A percentile compares a stretch with the other conserved stretches of the same genome.
These are phyloP conservation scores for Cryomyces antarcticus DNA, from an alignment of 495 filamentous ascomycete genomes.

Conservation along the genomic window DNA sequence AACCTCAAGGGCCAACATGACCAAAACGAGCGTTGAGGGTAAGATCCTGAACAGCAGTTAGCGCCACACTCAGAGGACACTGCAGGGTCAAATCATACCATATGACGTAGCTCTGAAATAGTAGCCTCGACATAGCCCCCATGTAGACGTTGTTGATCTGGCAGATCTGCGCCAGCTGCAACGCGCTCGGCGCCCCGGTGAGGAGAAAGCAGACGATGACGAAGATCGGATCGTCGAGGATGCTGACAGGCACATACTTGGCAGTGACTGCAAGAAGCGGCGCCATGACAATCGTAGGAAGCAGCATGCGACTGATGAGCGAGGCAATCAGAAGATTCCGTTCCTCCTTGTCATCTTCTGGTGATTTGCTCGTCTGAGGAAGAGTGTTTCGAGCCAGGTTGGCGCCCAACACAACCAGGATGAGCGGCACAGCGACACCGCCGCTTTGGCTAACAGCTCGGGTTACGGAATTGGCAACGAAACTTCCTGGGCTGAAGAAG, in stretches of 20 bases:
- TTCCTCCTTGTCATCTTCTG: conserved; percentile 41
- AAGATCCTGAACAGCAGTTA: conserved; percentile 48
- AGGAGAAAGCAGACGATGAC: conserved; percentile 93
- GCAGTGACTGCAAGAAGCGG: conserved; percentile 79
- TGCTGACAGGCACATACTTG: conserved; percentile 83
- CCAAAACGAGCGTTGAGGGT: conserved; percentile 74
- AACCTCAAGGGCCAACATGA: conserved; percentile 80
- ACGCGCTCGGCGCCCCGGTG: conserved; percentile 78
- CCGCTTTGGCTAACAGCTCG: conserved; percentile 68
- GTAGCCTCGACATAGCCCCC: conserved; percentile 71
- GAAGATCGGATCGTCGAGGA: conserved; percentile 94
- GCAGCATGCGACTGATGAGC: conserved; percentile 72
- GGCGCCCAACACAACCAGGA: conserved; percentile 87
- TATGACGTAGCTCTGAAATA: conserved; percentile 95
- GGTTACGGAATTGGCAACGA: conserved; percentile 82
- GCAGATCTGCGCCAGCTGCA: conserved; percentile 94
- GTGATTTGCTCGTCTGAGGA: conserved; percentile 29
- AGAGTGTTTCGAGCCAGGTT: conserved; percentile 49
- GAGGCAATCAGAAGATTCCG: conserved; percentile 64
- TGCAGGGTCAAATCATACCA: conserved; percentile 32
- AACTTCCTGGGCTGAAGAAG: conserved; percentile 80
- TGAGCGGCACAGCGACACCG: conserved; percentile 82
- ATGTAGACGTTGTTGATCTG: conserved; percentile 96
- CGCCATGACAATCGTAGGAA: conserved; percentile 82
- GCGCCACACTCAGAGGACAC: conserved; percentile 1